Percentiles rank a stretch among this genome's conserved stretches.
Conservation (phyloP, 495 filamentous ascomycete genomes). For the Achaetomiella virescens region DNA sequence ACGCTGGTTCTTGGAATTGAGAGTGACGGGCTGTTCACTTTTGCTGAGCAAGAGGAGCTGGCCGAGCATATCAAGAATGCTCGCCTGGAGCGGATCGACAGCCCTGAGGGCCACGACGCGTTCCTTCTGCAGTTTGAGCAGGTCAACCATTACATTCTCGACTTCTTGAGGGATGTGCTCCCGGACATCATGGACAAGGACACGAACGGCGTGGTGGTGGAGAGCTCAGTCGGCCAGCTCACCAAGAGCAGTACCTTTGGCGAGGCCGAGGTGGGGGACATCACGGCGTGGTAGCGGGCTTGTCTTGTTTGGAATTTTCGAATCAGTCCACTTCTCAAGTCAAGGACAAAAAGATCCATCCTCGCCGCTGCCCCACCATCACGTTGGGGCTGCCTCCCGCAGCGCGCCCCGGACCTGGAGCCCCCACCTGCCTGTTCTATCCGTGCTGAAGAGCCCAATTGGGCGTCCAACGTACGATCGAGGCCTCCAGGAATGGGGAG, state of each 20-base stretch:
- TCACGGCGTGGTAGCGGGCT: conserved; percentile 76
- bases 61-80: conserved; percentile 76
- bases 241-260: conserved; percentile 85
- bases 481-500: too few relatives aligned
- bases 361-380: not conserved
- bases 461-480: too few relatives aligned
- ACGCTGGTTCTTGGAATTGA: conserved; percentile 88
- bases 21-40: conserved; percentile 91
- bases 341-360: not conserved
- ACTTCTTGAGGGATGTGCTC: conserved; percentile 74
- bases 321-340: not conserved
- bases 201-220: conserved; percentile 41
- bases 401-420: too few relatives aligned
- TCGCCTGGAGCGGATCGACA: conserved; percentile 77
- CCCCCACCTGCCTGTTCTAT: not conserved
- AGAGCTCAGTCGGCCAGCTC: conserved; percentile 42
- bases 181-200: conserved; percentile 77
- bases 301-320: not conserved
- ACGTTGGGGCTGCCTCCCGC: not conserved
- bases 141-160: conserved; percentile 80
- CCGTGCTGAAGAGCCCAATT: not conserved
- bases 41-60: conserved; percentile 88
- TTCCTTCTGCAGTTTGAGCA: conserved; percentile 96
- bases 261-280: conserved; percentile 93
- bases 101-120: conserved; percentile 91